phyloP scores from a whole-genome alignment of 2,329 filamentous ascomycete genomes.

The Cladophialophora bantiana region DNA sequence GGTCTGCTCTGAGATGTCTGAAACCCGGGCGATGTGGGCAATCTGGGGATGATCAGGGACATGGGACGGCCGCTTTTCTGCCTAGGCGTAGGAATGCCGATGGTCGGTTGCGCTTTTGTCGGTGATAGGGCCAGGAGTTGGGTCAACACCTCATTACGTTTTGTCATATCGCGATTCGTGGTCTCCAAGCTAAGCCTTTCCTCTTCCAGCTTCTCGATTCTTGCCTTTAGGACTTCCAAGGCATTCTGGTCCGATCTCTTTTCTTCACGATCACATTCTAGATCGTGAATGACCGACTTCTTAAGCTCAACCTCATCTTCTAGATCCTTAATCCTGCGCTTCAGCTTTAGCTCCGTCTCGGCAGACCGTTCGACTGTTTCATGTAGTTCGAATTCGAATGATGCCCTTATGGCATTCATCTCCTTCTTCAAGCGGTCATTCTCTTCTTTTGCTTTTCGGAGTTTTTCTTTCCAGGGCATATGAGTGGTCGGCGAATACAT shows the following conservation, averaged over 20 bases:
- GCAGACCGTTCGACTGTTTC: constrained; percentile 44
- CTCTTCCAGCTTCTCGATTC: constrained; percentile 45
- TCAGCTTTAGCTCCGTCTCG: constrained; percentile 43
- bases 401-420: constrained; percentile 43
- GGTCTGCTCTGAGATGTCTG: constrained; percentile 36
- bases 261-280: constrained; percentile 46
- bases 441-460: constrained; percentile 44
- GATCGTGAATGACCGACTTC: constrained; percentile 43
- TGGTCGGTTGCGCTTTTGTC: constrained; percentile 34
- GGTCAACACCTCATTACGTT: constrained; percentile 48
- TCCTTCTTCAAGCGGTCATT: constrained; percentile 45
- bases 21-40: constrained; percentile 41
- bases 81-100: constrained; percentile 38
- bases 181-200: constrained; percentile 43
- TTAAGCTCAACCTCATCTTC: constrained; percentile 45
- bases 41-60: constrained; percentile 43
- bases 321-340: constrained; percentile 44
- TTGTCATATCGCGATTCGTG: constrained; percentile 46
- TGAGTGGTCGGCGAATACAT: constrained; percentile 49
- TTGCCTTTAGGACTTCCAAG: constrained; percentile 37
- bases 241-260: constrained; percentile 36
- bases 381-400: constrained; percentile 46
- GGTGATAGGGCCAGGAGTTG: constrained; percentile 48
- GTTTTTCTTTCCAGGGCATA: constrained; percentile 40
- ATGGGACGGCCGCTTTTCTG: constrained; percentile 41